Base-by-base conservation (phyloP, 306 rosid genomes). In the Vigna reflexopilosa region DNA sequence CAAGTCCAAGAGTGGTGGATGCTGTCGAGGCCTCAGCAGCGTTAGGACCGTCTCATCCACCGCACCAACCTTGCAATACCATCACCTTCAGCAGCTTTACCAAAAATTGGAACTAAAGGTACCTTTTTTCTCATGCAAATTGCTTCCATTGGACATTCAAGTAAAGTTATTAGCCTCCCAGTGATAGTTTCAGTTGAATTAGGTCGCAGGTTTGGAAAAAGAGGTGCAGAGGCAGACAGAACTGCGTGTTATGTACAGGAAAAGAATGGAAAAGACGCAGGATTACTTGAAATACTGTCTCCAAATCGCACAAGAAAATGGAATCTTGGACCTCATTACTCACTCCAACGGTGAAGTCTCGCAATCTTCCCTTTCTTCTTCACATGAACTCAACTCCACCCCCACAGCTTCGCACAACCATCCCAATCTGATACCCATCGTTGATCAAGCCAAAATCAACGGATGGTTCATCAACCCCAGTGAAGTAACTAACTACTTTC, bases 231-330 rank as follows among this genome's bases (percentile, higher is more conserved):
- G 75, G 74, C 92, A 89, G 42, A 88, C 75, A 67, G 95, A 90
- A 70, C 66, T 87, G 0, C 36, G 79, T 61, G 47, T 84, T 0
- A 74, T 81, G 71, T 88, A 80, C 10, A 80, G 44, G 82, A 86
- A 83, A 76, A 76, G 86, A 75, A 83, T 86, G 89, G 89, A 86
- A 77, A 83, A 81, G 1, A 86, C 89, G 2, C 89, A 86, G 45
- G 96, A 88, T 13, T 90, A 91, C 79, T 64, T 92, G n/a, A 85
- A 85, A 70, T 77, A 84, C 52, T 90, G 95, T 75, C 92, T 94
- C 57, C 90, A 92, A 69, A 63, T 84, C 66, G 98, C 97, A 64
- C 97, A 92, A 52, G 89, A 94, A 45, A 88, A 87, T 79, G 97
- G 97, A 12, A 85, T 89, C 61, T 67, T 94, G 84, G 83, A 68